Evolutionary conservation across 768 basidiomycete species (phyloP), one percentile per base, ranked within the genome.

Genomic region (Exsudoporus frostii): DNA sequence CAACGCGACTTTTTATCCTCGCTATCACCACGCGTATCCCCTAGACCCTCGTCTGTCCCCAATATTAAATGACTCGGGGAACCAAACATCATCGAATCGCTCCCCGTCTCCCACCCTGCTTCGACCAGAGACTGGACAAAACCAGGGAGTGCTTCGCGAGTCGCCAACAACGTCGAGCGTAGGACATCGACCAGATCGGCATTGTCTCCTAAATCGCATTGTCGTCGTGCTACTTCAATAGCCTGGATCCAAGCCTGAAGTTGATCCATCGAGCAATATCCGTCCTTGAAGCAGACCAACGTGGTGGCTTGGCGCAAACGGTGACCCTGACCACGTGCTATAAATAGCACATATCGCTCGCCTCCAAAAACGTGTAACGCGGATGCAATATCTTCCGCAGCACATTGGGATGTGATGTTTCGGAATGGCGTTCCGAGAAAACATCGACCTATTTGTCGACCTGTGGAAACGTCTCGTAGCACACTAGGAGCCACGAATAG

Each of bases 271-370:
- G 72, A 50, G 22, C 64, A 61, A 50, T 82, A 77, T 7, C 76
- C 76, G 27, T 80, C 77, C 55, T 78, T 84, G 53, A 86, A 69
- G 58, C 74, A 74, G 38, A 83, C 73, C 54, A 74, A 73, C 3
- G 81, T 54, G n/a, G 45, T 51, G 19, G 30, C 20, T 8, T 2
- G 37, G 20, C 40, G 43, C 22, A 13, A 33, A 30, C 17, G 4
- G 13, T 14, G 44, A 7, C 42, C 20, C 8, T 34, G 57, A 41
- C 22, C 43, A 40, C 44, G 45, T 7, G 58, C 57, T 63, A 79
- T 77, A 76, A 83, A 85, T 25, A 87, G 60, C 19, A 83, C 59
- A 56, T 83, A 87, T 46, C 68, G 69, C 58, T 84, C 79, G 14
- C 68, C 54, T 11, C 58, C 53, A 56, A 81, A 81, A 14, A 79